phyloP scores from a whole-genome alignment of 1,284 basidiomycete genomes.

The Naganishia albida region DNA sequence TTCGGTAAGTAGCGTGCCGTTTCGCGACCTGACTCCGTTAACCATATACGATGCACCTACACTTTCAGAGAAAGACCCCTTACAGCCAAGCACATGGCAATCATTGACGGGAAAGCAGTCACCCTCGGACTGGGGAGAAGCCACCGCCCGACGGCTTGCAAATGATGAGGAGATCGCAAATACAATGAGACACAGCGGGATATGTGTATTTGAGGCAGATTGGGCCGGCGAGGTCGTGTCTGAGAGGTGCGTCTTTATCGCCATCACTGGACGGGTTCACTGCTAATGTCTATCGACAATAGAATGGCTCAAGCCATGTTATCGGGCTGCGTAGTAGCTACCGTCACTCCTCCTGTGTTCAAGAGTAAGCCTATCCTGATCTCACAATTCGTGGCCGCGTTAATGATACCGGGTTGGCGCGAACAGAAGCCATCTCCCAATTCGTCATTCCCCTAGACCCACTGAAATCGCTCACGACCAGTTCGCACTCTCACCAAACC shows the following conservation, averaged over 20 bases:
- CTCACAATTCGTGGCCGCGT: no score
- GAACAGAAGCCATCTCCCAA: constrained; percentile 31
- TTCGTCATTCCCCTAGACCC: constrained; percentile 34
- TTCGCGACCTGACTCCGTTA: neutral
- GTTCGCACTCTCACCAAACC: no score
- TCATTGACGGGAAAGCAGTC: neutral
- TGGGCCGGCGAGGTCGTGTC: constrained; percentile 1
- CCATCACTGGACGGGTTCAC: neutral
- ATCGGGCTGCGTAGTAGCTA: constrained; percentile 46
- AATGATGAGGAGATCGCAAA: constrained; percentile 37
- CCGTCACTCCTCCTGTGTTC: constrained; percentile 38
- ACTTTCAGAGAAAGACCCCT: constrained; percentile 6
- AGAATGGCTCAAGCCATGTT: constrained; percentile 45
- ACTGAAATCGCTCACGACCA: constrained; percentile 4
- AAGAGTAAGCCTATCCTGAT: constrained; percentile 34
- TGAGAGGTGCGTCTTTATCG: neutral
- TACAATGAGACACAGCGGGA: constrained; percentile 38
- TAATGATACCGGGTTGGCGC: constrained; percentile 12
- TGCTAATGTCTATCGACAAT: neutral
- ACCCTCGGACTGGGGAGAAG: neutral
- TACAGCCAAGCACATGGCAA: constrained; percentile 3
- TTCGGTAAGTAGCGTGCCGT: constrained; percentile 1
- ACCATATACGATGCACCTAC: neutral
- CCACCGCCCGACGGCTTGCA: neutral
- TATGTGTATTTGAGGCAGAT: constrained; percentile 44